Base-by-base conservation (phyloP, 257 asterid genomes). In the Solanum rostratum region DNA sequence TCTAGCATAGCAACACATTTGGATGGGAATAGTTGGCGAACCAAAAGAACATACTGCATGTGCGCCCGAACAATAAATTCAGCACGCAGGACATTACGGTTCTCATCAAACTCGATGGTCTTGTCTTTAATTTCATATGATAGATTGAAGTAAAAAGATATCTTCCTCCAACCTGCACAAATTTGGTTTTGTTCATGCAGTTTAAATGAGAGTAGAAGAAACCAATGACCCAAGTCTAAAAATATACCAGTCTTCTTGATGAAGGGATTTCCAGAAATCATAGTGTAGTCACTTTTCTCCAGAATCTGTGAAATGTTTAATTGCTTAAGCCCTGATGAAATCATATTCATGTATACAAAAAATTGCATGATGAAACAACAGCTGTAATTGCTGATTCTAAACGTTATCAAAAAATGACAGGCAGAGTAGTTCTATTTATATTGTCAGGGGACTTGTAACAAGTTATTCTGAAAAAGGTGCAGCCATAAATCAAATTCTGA, bases 101-200 rank as follows among this genome's bases (percentile, higher is more conserved):
- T 90, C 80, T 93, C 98, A 87, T 96, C 98, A 78, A 93, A 95
- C 88, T 93, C 98, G 83, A 96, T 93, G 55, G 93, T 92, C 97
- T 95, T 96, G 91, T 96, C 99, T 87, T 91, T 96, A 86, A 96
- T 96, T 88, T 96, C 99, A 86, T 88, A 96, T 29, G 98, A 96
- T 13, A 96, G 85, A 82, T 96, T 95, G 95, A 95, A 96, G 93
- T 96, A 96, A 92, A 95, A 96, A 33, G 99, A 93, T 85, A 96
- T 96, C 95, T 96, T 96, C 91, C 98, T 95, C 99, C 98, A 95
- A 70, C 98, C 99, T 96, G 24, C 60, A 24, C 82, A 41, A 73
- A 50, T 1, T 80, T 74, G 37, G 30, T 60, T n/a, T 18, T 10
- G 27, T 45, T 74, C 69, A 81, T 16, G 43, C 22, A 83, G 12